Evolutionary conservation across 306 rosid genomes (phyloP).

Genomic region (Mucuna pruriens): DNA sequence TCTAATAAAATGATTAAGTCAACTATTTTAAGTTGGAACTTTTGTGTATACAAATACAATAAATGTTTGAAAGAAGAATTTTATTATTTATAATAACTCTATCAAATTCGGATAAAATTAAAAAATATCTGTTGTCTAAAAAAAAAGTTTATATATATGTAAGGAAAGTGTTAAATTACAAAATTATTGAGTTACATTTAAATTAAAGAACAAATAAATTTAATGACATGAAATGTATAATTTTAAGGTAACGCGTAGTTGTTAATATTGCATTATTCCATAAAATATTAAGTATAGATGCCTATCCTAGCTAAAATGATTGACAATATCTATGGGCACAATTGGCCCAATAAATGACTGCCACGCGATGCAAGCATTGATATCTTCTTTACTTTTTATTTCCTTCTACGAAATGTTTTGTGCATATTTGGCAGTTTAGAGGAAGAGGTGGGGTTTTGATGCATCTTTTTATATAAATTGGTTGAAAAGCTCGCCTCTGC

Average conservation of each 20-base stretch:
- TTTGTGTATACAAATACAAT: too few relatives aligned
- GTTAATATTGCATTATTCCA: conserved; percentile 24
- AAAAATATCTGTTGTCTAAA: too few relatives aligned
- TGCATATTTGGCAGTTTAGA: not conserved
- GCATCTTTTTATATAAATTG: not conserved
- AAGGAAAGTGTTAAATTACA: not conserved
- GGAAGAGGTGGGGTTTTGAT: not conserved
- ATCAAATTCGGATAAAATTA: too few relatives aligned
- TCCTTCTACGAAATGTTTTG: conserved; percentile 3
- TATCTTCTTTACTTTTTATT: not conserved
- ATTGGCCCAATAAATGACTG: conserved; percentile 14
- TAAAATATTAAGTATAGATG: not conserved
- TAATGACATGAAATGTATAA: not conserved
- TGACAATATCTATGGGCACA: conserved; percentile 1
- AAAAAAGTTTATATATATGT: too few relatives aligned
- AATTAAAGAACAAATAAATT: not conserved
- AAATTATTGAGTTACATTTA: not conserved
- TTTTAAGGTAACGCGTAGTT: not conserved
- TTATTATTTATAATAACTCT: too few relatives aligned
- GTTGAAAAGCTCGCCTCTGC: conserved; percentile 29
- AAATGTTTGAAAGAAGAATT: too few relatives aligned
- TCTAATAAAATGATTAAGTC: too few relatives aligned
- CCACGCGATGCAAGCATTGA: conserved; percentile 13
- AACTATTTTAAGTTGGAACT: too few relatives aligned
- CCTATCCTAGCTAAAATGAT: conserved; percentile 25